A percentile compares a stretch with the other conserved stretches of the same genome.
These are phyloP conservation scores for Penicillium janthinellum DNA, from an alignment of 2,329 filamentous ascomycete genomes.

Conservation along the genomic window DNA sequence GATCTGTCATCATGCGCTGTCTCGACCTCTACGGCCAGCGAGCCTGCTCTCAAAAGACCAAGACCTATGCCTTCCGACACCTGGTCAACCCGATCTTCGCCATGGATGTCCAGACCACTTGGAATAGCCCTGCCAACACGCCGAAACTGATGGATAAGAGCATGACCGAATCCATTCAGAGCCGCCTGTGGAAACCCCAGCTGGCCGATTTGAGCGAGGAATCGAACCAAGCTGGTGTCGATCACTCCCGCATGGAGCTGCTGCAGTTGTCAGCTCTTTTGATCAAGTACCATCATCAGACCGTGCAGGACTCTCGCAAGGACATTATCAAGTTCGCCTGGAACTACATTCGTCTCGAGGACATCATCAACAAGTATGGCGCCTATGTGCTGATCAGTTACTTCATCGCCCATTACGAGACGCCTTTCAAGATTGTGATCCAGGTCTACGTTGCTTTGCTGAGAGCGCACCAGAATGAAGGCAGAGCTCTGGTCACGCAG, in stretches of 20 bases:
- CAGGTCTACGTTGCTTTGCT: conserved; percentile 93
- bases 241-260: conserved; percentile 94
- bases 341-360: conserved; percentile 97
- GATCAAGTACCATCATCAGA: conserved; percentile 88
- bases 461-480: conserved; percentile 93
- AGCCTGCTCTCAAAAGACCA: conserved; percentile 80
- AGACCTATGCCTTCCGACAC: conserved; percentile 88
- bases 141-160: conserved; percentile 80
- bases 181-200: conserved; percentile 91
- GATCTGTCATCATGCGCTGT: conserved; percentile 76
- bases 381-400: conserved; percentile 97
- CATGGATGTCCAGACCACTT: conserved; percentile 90
- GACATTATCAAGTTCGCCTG: conserved; percentile 99
- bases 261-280: conserved; percentile 92
- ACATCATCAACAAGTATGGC: conserved; percentile 98
- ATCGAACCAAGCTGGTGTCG: conserved; percentile 78
- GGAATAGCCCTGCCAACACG: conserved; percentile 60
- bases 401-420: conserved; percentile 97
- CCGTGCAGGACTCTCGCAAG: conserved; percentile 88
- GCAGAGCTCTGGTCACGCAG: conserved; percentile 86
- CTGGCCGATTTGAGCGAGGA: conserved; percentile 82
- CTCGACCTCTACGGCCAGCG: conserved; percentile 84
- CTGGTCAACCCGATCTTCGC: conserved; percentile 95
- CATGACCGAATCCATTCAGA: conserved; percentile 87
- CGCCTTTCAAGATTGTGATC: conserved; percentile 89